These are phyloP conservation scores for Grosmannia serpens DNA, from an alignment of 2,329 filamentous ascomycete genomes.

Conservation along the genomic window DNA sequence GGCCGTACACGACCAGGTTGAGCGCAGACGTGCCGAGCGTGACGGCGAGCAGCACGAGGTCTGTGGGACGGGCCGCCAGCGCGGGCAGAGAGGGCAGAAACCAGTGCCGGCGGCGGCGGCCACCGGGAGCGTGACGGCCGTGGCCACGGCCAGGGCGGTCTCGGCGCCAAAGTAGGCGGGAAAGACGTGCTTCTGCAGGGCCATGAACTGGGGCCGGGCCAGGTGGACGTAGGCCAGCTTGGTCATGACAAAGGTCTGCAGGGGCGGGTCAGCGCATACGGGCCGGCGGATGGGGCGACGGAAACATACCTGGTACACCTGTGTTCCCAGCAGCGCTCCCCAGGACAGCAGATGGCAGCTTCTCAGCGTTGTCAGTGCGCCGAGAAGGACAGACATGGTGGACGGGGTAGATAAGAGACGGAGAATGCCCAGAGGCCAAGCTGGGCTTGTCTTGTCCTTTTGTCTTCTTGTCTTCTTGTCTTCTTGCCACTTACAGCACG, in stretches of 20 bases:
- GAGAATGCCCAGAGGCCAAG: no score
- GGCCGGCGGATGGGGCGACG: no score
- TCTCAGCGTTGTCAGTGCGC: neutral
- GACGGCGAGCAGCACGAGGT: neutral
- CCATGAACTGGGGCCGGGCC: neutral
- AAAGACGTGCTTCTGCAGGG: neutral
- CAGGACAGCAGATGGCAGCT: no score
- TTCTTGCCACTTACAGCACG: neutral
- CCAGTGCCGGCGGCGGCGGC: no score
- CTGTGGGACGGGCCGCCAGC: no score
- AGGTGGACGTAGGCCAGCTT: conserved; percentile 1
- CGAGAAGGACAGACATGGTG: no score
- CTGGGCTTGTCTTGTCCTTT: neutral
- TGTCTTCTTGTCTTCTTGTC: neutral
- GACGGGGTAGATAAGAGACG: no score
- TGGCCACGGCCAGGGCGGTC: neutral
- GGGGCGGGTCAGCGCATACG: no score
- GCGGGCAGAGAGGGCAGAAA: no score
- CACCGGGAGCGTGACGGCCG: neutral
- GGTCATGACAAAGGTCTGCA: conserved; percentile 2
- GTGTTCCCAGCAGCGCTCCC: neutral
- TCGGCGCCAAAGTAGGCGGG: neutral
- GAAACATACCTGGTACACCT: conserved; percentile 1
- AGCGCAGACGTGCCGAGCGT: neutral
- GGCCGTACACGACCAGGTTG: neutral